Evolutionary conservation across 73 alveolate species (phyloP), one percentile per base, ranked within the genome.

Genomic region (Urostyla sp.): DNA sequence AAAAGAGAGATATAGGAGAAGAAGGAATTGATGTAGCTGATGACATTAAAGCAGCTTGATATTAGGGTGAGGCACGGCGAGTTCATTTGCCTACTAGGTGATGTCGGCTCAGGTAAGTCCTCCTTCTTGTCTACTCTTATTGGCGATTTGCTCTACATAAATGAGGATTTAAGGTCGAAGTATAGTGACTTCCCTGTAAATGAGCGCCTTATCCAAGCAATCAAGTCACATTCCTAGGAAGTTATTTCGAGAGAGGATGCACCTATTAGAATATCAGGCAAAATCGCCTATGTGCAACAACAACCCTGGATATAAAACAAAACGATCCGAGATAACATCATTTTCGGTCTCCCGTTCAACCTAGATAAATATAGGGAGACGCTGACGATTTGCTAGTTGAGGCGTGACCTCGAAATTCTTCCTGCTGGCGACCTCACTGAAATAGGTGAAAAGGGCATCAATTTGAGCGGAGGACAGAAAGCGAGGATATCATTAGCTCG

Each of bases 371-470:
- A 95, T 78, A 76, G 83, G 35, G 82, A 82, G 67, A 90, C 95
- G 1, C 67, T 95, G 31, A 69, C 88, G 49, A 74, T 54, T 28
- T 92, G 98, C 50, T 89, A 92, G 57, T 85, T 96, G 18, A 53
- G 67, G 35, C 61, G 91, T 3, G 99, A 96, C 72, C 69, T 96
- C n/a, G 95, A 96, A 77, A 80, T 87, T 35, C 76, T 96, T 38
- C 87, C 90, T 21, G 96, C 94, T 8, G 98, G 98, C 35, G 99
- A 95, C 87, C 69, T 53, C 66, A 96, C 99, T 24, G 99, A 93
- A 78, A 93, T 96, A 8, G 99, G 99, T 37, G 99, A 96, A 73
- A 95, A 89, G 84, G 99, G 99, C 35, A 92, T 96, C 21, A 96
- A 95, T 67, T 55, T 96, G 44, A 61, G 94, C 57, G 99, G 99